Percentiles rank a stretch among this genome's conserved stretches.
Conservation (phyloP, 2,329 filamentous ascomycete genomes). For the Ampelomyces quisqualis region DNA sequence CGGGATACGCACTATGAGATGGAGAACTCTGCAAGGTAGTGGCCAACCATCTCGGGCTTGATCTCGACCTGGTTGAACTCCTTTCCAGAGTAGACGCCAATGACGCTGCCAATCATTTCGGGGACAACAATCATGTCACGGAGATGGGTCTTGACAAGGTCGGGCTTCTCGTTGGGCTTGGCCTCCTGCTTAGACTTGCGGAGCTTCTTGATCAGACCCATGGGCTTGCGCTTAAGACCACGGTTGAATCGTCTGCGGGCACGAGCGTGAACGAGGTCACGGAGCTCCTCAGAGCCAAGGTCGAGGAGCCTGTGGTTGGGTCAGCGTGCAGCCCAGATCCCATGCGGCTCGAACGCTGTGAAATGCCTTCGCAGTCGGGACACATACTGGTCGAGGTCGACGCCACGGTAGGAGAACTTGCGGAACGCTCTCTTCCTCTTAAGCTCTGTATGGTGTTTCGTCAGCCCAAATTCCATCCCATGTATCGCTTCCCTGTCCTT, state of each 20-base stretch:
- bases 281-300: constrained; percentile 96
- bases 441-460: constrained; percentile 64
- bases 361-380: constrained; percentile 6
- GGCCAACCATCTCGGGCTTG: constrained; percentile 99
- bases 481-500: constrained; percentile 1
- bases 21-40: constrained; percentile 99
- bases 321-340: constrained; percentile 19
- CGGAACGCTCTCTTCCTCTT: constrained; percentile 99
- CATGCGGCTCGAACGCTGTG: constrained; percentile 1
- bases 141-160: constrained; percentile 98
- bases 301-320: constrained; percentile 78
- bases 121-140: constrained; percentile 99
- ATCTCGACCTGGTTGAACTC: constrained; percentile 99
- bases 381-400: constrained; percentile 98
- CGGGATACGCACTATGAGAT: constrained; percentile 88
- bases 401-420: constrained; percentile 99
- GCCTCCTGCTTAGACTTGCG: constrained; percentile 70
- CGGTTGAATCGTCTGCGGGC: constrained; percentile 99
- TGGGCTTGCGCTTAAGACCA: constrained; percentile 98
- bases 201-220: constrained; percentile 99
- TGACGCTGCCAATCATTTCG: constrained; percentile 98
- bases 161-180: constrained; percentile 96
- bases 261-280: constrained; percentile 98
- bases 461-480: constrained; percentile 27
- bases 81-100: constrained; percentile 99